phyloP scores from a whole-genome alignment of 2,329 filamentous ascomycete genomes.

The Alternaria panax region DNA sequence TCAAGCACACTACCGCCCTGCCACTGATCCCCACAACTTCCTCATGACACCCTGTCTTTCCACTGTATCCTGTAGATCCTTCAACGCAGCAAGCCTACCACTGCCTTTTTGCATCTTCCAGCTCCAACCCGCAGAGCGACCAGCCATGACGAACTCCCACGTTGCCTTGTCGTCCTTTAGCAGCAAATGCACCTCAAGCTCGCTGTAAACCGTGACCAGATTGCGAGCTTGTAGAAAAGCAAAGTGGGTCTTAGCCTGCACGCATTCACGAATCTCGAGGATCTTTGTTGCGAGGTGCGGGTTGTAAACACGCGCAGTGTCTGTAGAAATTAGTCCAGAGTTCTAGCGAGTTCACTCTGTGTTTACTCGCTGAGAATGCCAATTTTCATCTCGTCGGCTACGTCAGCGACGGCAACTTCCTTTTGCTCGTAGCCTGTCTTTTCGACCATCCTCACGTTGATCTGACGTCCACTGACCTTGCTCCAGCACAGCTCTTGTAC shows the following conservation, averaged over 20 bases:
- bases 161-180: slow-evolving; percentile 7
- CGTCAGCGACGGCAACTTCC: slow-evolving; percentile 9
- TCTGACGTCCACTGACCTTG: slow-evolving; percentile 3
- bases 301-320: slow-evolving; percentile 16
- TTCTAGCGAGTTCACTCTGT: not conserved
- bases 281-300: slow-evolving; percentile 14
- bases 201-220: slow-evolving; percentile 2
- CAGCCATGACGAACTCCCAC: slow-evolving; percentile 17
- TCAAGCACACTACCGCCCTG: not conserved
- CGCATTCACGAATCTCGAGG: slow-evolving; percentile 19
- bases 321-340: slow-evolving; percentile 3
- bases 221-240: slow-evolving; percentile 23
- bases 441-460: slow-evolving; percentile 10
- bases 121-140: slow-evolving; percentile 7
- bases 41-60: slow-evolving; percentile 14
- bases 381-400: slow-evolving; percentile 23
- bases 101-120: slow-evolving; percentile 10
- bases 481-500: slow-evolving; percentile 14
- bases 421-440: slow-evolving; percentile 5
- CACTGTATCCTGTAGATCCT: slow-evolving; percentile 13
- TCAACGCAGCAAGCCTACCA: slow-evolving; percentile 17
- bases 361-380: slow-evolving; percentile 17
- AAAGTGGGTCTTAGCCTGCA: slow-evolving; percentile 3
- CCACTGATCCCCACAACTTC: slow-evolving; percentile 15
- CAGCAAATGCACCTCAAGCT: not conserved